A percentile compares a stretch with the other conserved stretches of the same genome.
phyloP scores from a whole-genome alignment of 2,329 filamentous ascomycete species.

The Cryphonectria radicalis region DNA sequence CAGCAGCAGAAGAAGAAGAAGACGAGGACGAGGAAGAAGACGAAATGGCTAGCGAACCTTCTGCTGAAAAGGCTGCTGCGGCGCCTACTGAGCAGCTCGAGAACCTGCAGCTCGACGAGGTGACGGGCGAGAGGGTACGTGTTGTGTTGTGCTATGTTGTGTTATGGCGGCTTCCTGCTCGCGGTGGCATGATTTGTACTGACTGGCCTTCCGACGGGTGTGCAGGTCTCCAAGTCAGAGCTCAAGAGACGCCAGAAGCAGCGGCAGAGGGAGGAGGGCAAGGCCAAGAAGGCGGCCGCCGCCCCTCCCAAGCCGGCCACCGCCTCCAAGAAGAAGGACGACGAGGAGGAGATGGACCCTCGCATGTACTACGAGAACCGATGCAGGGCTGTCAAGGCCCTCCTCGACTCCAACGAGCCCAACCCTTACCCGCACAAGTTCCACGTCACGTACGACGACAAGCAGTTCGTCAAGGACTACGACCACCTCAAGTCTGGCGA shows the following conservation, averaged over 20 bases:
- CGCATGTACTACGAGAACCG: slow-evolving; percentile 93
- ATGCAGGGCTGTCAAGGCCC: slow-evolving; percentile 75
- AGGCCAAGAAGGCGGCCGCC: slow-evolving; percentile 79
- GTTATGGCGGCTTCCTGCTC: background rate
- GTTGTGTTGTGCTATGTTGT: background rate
- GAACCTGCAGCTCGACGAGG: slow-evolving; percentile 86
- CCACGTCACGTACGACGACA: slow-evolving; percentile 80
- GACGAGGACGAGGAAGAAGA: no score
- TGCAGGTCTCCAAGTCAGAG: slow-evolving; percentile 74
- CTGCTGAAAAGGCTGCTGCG: slow-evolving; percentile 29
- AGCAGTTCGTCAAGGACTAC: slow-evolving; percentile 79
- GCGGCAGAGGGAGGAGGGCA: slow-evolving; percentile 83
- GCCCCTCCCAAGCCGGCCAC: slow-evolving; percentile 54
- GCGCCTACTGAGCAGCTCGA: slow-evolving; percentile 58
- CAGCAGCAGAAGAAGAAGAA: background rate
- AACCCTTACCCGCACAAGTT: slow-evolving; percentile 96
- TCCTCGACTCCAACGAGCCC: slow-evolving; percentile 72
- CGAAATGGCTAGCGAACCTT: slow-evolving; percentile 31
- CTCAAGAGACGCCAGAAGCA: slow-evolving; percentile 96
- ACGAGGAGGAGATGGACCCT: slow-evolving; percentile 60
- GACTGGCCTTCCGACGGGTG: background rate
- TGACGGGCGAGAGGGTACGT: slow-evolving; percentile 75
- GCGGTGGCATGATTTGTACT: slow-evolving; percentile 3
- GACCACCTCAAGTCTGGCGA: slow-evolving; percentile 80
- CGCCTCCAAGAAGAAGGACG: slow-evolving; percentile 57